Conservation (phyloP, 1,284 basidiomycete species). For the Veloboletus limbatus region DNA sequence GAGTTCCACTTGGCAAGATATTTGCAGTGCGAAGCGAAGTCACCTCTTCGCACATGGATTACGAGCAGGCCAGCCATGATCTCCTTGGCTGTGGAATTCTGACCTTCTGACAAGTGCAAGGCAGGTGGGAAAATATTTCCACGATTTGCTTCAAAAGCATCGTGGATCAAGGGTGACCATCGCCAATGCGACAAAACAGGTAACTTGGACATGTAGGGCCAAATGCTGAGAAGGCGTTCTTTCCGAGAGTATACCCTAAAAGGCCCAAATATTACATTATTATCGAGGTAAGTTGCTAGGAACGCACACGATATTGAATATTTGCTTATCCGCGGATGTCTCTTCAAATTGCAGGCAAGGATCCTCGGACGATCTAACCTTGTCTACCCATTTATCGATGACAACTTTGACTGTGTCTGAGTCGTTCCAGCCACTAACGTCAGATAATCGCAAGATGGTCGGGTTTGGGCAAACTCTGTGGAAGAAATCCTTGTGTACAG, state of each 20-base stretch:
- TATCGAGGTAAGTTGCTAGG: background rate
- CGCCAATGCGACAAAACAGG: conserved; percentile 37
- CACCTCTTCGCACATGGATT: conserved; percentile 58
- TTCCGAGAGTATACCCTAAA: conserved; percentile 33
- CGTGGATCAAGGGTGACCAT: conserved; percentile 40
- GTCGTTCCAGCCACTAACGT: conserved; percentile 21
- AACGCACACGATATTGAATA: conserved; percentile 34
- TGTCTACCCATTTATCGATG: conserved; percentile 34
- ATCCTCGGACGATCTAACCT: conserved; percentile 31
- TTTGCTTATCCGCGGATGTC: conserved; percentile 20
- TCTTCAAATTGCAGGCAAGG: conserved; percentile 36
- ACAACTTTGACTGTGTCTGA: conserved; percentile 25
- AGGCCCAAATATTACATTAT: background rate
- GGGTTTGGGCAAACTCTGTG: conserved; percentile 37
- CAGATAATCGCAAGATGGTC: conserved; percentile 25
- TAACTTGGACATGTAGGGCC: conserved; percentile 37
- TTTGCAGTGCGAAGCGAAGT: conserved; percentile 50
- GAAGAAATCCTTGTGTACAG: conserved; percentile 37
- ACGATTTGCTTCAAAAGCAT: conserved; percentile 36
- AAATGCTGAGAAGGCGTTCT: conserved; percentile 33
- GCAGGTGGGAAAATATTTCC: conserved; percentile 29
- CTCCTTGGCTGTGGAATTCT: background rate
- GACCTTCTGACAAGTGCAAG: background rate
- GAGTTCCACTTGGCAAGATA: conserved; percentile 40
- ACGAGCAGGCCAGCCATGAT: conserved; percentile 42